Base-by-base conservation (phyloP, 2,329 filamentous ascomycete species). In the Aspergillus sp. region DNA sequence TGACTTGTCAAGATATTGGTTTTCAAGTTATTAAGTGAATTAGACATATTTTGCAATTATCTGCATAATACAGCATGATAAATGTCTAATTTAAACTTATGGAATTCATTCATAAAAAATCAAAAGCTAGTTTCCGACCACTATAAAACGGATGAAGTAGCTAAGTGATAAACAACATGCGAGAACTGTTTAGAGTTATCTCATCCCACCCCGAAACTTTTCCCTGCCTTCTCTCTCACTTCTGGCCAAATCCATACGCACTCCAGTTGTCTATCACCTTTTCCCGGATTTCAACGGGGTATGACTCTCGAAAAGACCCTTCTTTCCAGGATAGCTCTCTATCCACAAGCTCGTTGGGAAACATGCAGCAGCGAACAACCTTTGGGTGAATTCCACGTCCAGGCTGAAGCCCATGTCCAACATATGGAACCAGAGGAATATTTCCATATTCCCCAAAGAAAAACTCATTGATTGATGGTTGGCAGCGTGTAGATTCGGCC, bases 401-500 rank as follows among this genome's bases (percentile, higher is more conserved):
- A 3, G 39, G 41, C 26, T 46, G 44, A 12, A 39, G 36, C 5
- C 46, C 48, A 32, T 48, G 33, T 2, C 33, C 39, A 11, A 48
- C 46, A 30, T 50, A 50, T 7, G 45, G 48, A 10, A 50, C 40
- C 33, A 50, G 27, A 5, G 48, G 43, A 27, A 48, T 45, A n/a
- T 44, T 46, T 7, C 48, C 43, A 29, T 48, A 46, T 7, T 50
- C 42, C n/a, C 45, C 37, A 32, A 50, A 50, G 5, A 50, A 26
- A 27, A 48, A 48, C 27, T 48, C 48, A 26, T 39, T 50, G 3
- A 27, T 38, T 6, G 34, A 37, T 9, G 48, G 43, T 31, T 48
- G 37, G 13, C 44, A 65, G 29, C 27, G 52, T 32, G 35, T 54
- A 49, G 30, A 55, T 43, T 51, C 50, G 4, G 48, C 54, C 45